These are phyloP conservation scores for Cladosporium sp. DNA, from an alignment of 2,329 filamentous ascomycete genomes.

Conservation along the genomic window DNA sequence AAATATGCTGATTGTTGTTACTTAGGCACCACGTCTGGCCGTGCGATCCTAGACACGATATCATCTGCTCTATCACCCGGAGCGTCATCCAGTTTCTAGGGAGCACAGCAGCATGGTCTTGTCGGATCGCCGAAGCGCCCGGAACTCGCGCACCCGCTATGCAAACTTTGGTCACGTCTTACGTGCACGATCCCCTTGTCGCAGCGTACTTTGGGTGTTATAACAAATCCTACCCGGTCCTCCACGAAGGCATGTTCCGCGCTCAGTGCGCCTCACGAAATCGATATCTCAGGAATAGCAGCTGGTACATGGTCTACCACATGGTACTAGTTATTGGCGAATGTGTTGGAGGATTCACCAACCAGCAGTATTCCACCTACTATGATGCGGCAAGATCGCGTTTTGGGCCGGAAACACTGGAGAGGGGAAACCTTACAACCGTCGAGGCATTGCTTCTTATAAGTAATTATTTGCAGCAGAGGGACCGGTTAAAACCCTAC, in stretches of 20 bases:
- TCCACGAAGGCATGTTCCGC: constrained; percentile 14
- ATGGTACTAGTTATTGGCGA: constrained; percentile 16
- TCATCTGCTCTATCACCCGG: not conserved
- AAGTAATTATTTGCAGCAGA: constrained; percentile 47
- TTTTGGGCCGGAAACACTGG: not conserved
- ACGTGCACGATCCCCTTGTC: constrained; percentile 12
- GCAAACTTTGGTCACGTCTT: constrained; percentile 12
- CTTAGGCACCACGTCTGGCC: constrained; percentile 10
- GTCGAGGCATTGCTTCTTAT: constrained; percentile 16
- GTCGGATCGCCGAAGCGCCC: not conserved
- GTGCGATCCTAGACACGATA: constrained; percentile 12
- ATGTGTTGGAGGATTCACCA: constrained; percentile 11
- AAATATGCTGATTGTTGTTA: not conserved
- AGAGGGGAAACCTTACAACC: constrained; percentile 10
- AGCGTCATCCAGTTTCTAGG: constrained; percentile 7
- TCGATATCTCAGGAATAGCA: not conserved
- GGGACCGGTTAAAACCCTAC: constrained; percentile 40
- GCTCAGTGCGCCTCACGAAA: constrained; percentile 6
- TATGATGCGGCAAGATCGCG: constrained; percentile 13
- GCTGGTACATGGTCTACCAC: constrained; percentile 15
- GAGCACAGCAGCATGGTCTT: constrained; percentile 11
- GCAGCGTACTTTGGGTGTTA: constrained; percentile 16
- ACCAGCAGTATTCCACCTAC: constrained; percentile 9
- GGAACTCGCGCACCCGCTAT: constrained; percentile 15
- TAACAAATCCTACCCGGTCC: constrained; percentile 15